These are phyloP conservation scores for Spathaspora gorwiae DNA, from an alignment of 805 yeast species.

Conservation along the genomic window DNA sequence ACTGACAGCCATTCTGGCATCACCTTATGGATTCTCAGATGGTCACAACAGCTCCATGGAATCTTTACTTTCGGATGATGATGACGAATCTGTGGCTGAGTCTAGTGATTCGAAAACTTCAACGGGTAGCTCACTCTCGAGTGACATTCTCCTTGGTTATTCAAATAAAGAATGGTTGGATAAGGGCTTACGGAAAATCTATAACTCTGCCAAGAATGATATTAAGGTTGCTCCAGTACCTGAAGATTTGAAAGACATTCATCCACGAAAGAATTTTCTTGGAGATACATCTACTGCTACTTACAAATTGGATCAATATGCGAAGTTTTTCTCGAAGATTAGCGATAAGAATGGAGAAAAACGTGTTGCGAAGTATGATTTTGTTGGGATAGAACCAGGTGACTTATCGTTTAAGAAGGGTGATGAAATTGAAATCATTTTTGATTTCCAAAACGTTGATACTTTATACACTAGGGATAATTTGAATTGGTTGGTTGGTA, in stretches of 20 bases:
- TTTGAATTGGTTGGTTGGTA: conserved; percentile 33
- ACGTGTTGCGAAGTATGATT: conserved; percentile 17
- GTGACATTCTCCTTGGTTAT: conserved; percentile 11
- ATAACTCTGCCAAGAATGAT: conserved; percentile 31
- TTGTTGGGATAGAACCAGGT: conserved; percentile 31
- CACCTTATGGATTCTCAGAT: too few relatives aligned
- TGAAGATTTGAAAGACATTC: conserved; percentile 2
- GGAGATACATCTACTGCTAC: conserved; percentile 18
- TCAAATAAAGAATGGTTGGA: conserved; percentile 14
- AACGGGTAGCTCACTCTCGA: conserved; percentile 13
- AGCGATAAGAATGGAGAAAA: conserved; percentile 2
- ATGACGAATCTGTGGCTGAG: conserved; percentile 8
- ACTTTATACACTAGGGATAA: conserved; percentile 16
- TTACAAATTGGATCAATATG: conserved; percentile 21
- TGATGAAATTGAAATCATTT: conserved; percentile 28
- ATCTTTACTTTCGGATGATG: conserved; percentile 7
- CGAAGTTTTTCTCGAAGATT: conserved; percentile 19
- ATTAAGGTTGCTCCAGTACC: conserved; percentile 27
- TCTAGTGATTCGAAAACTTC: conserved; percentile 3
- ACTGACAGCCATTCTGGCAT: not conserved
- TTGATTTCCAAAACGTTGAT: conserved; percentile 24
- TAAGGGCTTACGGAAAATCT: conserved; percentile 20
- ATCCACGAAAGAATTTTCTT: conserved; percentile 7
- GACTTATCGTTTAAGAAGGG: conserved; percentile 33
- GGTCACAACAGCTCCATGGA: conserved; percentile 6